phyloP scores from a whole-genome alignment of 148 eudicot genomes.

The Rhododendron simsii region DNA sequence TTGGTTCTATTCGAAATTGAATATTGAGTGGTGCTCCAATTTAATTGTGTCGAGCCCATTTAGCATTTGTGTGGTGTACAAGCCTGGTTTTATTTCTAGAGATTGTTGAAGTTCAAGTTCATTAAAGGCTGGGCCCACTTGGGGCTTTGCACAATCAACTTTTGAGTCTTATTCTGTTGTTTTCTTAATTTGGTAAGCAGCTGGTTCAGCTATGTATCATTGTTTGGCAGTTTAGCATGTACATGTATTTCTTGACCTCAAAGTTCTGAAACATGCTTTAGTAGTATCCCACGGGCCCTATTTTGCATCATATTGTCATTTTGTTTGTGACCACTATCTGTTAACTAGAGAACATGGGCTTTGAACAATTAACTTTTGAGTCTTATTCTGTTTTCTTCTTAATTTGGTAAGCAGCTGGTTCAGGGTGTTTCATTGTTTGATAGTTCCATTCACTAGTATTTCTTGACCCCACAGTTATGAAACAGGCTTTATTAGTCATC shows the following conservation, averaged over 20 bases:
- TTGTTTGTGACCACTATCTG: background rate
- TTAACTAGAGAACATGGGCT: background rate
- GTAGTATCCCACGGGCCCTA: background rate
- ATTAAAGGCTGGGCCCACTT: background rate
- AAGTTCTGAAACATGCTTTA: background rate
- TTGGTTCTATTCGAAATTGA: background rate
- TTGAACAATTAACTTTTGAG: background rate
- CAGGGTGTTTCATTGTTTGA: background rate
- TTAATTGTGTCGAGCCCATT: background rate
- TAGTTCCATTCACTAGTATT: background rate
- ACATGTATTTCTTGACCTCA: background rate
- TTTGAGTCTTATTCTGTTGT: background rate
- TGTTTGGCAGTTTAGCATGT: background rate
- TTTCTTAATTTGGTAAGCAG: background rate
- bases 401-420: background rate
- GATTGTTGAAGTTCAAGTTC: background rate
- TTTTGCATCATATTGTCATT: background rate
- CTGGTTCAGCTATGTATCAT: background rate
- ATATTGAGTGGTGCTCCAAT: background rate
- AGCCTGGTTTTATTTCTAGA: background rate
- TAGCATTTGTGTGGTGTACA: background rate
- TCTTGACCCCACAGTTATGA: background rate
- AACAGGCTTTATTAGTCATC: background rate
- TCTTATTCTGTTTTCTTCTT: background rate
- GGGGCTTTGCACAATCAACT: background rate